Conservation (phyloP, 2,329 filamentous ascomycete genomes). For the Neopestalotiopsis sp. region DNA sequence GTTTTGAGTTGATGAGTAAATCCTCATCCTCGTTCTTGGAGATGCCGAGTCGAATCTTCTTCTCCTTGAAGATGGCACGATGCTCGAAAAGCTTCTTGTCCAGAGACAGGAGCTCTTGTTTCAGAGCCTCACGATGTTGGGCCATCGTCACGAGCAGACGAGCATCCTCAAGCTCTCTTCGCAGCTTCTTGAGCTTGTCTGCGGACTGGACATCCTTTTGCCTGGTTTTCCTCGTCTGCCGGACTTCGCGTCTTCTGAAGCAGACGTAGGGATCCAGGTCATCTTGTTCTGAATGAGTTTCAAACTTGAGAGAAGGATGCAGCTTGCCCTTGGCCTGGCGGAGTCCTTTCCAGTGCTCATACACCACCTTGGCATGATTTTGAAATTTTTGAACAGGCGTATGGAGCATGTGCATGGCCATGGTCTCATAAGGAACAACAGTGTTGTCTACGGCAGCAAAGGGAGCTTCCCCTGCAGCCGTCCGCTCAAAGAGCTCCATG, state of each 20-base stretch:
- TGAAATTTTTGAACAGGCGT: conserved; percentile 53
- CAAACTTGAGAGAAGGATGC: conserved; percentile 85
- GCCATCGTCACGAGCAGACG: conserved; percentile 80
- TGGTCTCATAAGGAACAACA: conserved; percentile 77
- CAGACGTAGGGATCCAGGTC: conserved; percentile 98
- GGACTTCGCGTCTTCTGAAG: conserved; percentile 92
- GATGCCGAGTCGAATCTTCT: conserved; percentile 87
- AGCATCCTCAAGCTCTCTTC: conserved; percentile 89
- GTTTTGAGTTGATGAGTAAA: conserved; percentile 86
- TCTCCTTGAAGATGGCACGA: conserved; percentile 80
- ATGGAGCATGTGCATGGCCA: conserved; percentile 70
- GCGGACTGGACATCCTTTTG: conserved; percentile 92
- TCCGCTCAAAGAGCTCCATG: conserved; percentile 94
- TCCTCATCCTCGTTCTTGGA: conserved; percentile 88
- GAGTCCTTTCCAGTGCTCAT: conserved; percentile 85
- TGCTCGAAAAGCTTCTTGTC: conserved; percentile 85
- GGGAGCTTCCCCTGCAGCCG: conserved; percentile 81
- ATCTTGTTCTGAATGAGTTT: conserved; percentile 92
- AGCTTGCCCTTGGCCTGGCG: conserved; percentile 74
- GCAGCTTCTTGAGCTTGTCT: conserved; percentile 91
- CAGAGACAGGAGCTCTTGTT: conserved; percentile 76
- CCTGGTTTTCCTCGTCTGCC: conserved; percentile 92
- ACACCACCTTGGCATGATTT: conserved; percentile 75
- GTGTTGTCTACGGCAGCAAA: conserved; percentile 91
- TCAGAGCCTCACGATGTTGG: conserved; percentile 78